Percentiles rank a stretch among this genome's conserved stretches.
Conservation (phyloP, 768 basidiomycete species). For the Trametes meyenii region DNA sequence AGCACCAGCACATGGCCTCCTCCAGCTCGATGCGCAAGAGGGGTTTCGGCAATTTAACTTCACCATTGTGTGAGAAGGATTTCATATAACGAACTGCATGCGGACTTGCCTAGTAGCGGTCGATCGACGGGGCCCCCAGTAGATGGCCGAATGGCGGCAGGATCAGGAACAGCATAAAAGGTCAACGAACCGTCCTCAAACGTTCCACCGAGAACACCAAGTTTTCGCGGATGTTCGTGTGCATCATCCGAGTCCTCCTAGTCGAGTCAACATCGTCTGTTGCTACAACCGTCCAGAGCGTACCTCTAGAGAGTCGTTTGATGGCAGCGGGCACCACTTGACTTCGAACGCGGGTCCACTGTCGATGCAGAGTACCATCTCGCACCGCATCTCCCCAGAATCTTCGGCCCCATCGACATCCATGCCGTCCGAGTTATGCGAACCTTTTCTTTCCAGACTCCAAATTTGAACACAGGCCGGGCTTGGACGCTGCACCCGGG, state of each 20-base stretch:
- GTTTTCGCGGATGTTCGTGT: conserved; percentile 45
- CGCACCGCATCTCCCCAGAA: conserved; percentile 64
- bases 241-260: background rate
- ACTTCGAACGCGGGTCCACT: conserved; percentile 77
- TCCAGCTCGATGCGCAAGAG: conserved; percentile 72
- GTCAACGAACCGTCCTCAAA: conserved; percentile 88
- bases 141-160: conserved; percentile 46
- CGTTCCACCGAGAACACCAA: conserved; percentile 83
- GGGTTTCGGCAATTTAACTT: conserved; percentile 66
- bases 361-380: conserved; percentile 86
- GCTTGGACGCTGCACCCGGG: conserved; percentile 54
- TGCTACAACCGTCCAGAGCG: background rate
- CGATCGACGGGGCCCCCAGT: background rate
- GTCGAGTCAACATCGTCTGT: background rate
- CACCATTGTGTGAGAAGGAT: background rate
- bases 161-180: conserved; percentile 80
- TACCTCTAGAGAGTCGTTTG: conserved; percentile 58
- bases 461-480: conserved; percentile 87
- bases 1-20: conserved; percentile 73
- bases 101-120: conserved; percentile 55
- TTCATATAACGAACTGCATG: background rate
- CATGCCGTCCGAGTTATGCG: conserved; percentile 14
- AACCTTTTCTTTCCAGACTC: conserved; percentile 46
- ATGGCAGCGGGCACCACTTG: conserved; percentile 93
- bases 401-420: conserved; percentile 30